Conservation (phyloP, 805 yeast genomes). For the Metschnikowia sp. region DNA sequence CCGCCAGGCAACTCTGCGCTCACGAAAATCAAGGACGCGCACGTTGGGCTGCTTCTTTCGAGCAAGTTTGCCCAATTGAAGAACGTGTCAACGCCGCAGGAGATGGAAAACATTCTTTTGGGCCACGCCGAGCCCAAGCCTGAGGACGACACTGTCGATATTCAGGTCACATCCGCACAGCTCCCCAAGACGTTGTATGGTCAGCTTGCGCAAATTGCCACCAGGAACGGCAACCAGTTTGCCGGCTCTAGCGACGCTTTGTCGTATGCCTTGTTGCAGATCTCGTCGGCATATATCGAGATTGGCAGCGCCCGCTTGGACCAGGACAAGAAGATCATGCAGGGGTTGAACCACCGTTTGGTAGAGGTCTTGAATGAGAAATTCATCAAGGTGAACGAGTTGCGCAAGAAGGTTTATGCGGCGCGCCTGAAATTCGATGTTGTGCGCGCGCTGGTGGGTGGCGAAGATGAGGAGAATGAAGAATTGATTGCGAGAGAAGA, state of each 20-base stretch:
- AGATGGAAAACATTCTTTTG: conserved; percentile 55
- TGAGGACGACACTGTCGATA: conserved; percentile 20
- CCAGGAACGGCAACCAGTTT: conserved; percentile 44
- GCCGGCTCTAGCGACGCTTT: conserved; percentile 47
- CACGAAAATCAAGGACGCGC: conserved; percentile 59
- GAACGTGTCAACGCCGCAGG: conserved; percentile 63
- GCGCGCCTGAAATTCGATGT: conserved; percentile 71
- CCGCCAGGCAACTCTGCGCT: conserved; percentile 59
- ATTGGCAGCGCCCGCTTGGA: conserved; percentile 67
- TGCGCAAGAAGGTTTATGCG: conserved; percentile 66
- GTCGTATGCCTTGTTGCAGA: conserved; percentile 50
- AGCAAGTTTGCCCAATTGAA: conserved; percentile 58
- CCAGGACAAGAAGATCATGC: conserved; percentile 62
- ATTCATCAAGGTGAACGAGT: conserved; percentile 56
- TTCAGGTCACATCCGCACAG: conserved; percentile 32
- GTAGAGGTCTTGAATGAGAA: conserved; percentile 50
- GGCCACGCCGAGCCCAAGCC: conserved; percentile 21
- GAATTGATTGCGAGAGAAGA: conserved; percentile 63
- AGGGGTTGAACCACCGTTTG: conserved; percentile 57
- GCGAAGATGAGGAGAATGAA: conserved; percentile 47
- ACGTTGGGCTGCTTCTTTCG: conserved; percentile 56
- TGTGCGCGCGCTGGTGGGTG: conserved; percentile 50
- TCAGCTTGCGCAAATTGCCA: conserved; percentile 58
- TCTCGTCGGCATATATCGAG: conserved; percentile 54
- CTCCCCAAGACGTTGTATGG: conserved; percentile 74